A percentile compares a stretch with the other conserved stretches of the same genome.
Conservation (phyloP, 345 rosid genomes). For the Eucalyptus caleyi region DNA sequence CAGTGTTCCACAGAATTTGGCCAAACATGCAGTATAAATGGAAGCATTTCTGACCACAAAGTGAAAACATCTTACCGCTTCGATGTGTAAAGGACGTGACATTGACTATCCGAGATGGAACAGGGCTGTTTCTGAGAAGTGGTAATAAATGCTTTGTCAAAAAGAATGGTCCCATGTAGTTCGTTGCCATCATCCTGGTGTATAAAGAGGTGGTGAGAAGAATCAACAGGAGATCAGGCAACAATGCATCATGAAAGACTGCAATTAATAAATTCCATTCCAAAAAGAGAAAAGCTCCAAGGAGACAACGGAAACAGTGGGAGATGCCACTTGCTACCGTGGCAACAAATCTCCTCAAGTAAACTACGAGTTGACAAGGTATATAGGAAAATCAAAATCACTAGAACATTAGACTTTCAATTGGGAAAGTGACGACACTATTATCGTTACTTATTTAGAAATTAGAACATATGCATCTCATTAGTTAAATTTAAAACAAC, state of each 20-base stretch:
- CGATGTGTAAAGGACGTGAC: slow-evolving; percentile 91
- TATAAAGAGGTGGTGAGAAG: background rate
- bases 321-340: background rate
- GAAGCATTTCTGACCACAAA: background rate
- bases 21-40: background rate
- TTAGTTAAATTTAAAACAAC: background rate
- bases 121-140: slow-evolving; percentile 64
- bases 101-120: slow-evolving; percentile 81
- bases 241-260: background rate
- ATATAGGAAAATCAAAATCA: background rate
- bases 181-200: slow-evolving; percentile 81
- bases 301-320: background rate
- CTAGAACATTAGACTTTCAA: background rate
- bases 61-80: slow-evolving; percentile 21
- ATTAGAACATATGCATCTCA: background rate
- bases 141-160: slow-evolving; percentile 66
- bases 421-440: background rate
- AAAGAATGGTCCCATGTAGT: slow-evolving; percentile 67
- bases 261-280: background rate
- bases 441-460: background rate
- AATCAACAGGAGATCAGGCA: background rate
- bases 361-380: background rate
- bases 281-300: background rate
- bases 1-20: background rate
- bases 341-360: background rate